Base-by-base conservation (phyloP, 352 stramenopile genomes). In the Phytophthora crassamura region DNA sequence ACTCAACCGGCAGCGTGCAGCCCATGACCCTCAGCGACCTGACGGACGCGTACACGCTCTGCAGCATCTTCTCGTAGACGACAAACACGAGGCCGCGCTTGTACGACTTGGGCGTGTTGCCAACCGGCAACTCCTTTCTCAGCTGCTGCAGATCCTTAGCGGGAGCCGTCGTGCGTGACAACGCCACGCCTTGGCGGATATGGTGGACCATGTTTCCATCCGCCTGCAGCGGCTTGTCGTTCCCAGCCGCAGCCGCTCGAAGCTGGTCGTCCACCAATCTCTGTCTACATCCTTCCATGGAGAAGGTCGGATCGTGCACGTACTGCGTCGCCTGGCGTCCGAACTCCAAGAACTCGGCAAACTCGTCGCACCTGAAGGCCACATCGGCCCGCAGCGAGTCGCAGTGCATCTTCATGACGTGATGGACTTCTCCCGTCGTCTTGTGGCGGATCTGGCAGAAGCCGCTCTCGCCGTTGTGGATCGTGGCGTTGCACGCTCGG, bases 341-440 rank as follows among this genome's bases (percentile, higher is more conserved):
- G 60, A 76, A 89, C 10, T 50, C 34, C 34, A 88, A 57, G 18
- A 90, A 78, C 7, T 65, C 42, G 1, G 51, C 53, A 36, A 86
- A 88, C 11, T 85, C 69, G 20, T 69, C 47, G 53, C 82, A 91
- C 9, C 54, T 48, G 50, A 89, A 83, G 4, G 33, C 16, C 28
- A 86, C 73, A 10, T 78, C 67, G 0, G 46, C 10, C 1, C 75
- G 72, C n/a, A 89, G 52, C 38, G 79, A 90, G 48, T 89, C 67
- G 51, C 83, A 91, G 68, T 88, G 75, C 75, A 88, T 86, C 30
- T 73, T 64, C 67, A 91, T 73, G 0, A 90, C 81, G 15, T 68
- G 74, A 10, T 64, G 60, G 20, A 70, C 34, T 25, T 57, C 69
- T 3, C 69, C 69, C 0, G 63, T 80, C 12, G 32, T 33, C 18